Evolutionary conservation across 192 early-diverging fungal genomes (phyloP), one percentile per base, ranked within the genome.

Genomic region (Mortierella hygrophila): DNA sequence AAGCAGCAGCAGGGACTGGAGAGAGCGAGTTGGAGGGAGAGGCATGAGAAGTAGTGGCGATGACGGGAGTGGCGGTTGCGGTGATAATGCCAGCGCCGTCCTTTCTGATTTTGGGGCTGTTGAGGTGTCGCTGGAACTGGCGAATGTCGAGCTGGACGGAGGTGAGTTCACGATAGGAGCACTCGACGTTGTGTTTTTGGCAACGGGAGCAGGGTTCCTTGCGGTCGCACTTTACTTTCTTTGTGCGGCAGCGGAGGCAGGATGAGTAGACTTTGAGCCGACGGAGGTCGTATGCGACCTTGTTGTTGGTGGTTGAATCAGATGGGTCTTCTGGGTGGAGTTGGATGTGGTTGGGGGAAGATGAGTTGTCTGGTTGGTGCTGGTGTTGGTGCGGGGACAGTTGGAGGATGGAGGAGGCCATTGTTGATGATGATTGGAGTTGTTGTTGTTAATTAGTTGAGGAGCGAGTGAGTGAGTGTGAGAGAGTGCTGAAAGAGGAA

Each of bases 181-280:
- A 86, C 55, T 86, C 84, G 71, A 81, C 79, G 8, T 44, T 70
- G 44, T 86, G 84, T 32, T 86, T 80, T 21, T 78, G 79, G 60
- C 84, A 86, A 1, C 84, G 54, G 38, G 84, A 86, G 35, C 84
- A 86, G 26, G 84, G 84, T 46, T 86, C 84, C 42, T 86, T 86
- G 70, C 84, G 78, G 68, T 86, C 84, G 47, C 84, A 86, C 68
- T 86, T 86, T 70, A 86, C 84, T 65, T 86, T 86, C 42, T 86
- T 86, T 46, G 84, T 75, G 29, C 84, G 68, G 72, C 84, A 86
- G 41, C 84, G 84, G 2, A 86, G 72, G 55, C 84, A 86, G 63
- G 84, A 86, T 5, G 84, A 86, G 72, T 86, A 86, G 79, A 86
- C 84, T 54, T 86, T 86, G 71, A 86, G 79, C 0, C 84, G 84